Evolutionary conservation across 192 early-diverging fungal species (phyloP).

Genomic region (Mortierella alpina): DNA sequence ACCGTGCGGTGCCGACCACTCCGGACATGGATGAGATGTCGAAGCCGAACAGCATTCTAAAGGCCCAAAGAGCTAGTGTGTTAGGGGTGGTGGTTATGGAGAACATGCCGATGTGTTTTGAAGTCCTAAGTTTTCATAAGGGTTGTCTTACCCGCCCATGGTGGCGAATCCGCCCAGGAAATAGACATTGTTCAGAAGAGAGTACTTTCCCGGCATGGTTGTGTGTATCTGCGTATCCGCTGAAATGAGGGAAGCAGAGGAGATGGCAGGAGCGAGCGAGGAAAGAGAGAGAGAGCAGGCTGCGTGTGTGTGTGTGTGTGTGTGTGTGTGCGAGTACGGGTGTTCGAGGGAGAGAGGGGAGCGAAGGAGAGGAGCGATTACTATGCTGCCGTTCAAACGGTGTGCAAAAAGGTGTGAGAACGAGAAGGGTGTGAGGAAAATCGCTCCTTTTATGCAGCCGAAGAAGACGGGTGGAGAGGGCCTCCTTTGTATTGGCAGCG

Average conservation of each 20-base stretch:
- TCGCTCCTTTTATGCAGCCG: too few species aligned
- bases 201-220: constrained; percentile 21
- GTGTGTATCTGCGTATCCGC: background rate
- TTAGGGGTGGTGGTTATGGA: background rate
- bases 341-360: background rate
- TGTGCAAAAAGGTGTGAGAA: too few species aligned
- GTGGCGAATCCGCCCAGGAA: constrained; percentile 57
- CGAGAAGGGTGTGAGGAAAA: too few species aligned
- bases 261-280: background rate
- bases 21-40: constrained; percentile 64
- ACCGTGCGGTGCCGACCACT: constrained; percentile 57
- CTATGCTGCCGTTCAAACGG: too few species aligned
- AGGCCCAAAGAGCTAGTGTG: background rate
- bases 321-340: too few species aligned
- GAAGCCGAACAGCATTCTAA: constrained; percentile 63
- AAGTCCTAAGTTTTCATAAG: background rate
- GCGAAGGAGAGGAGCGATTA: background rate
- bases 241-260: background rate
- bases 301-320: background rate
- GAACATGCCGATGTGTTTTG: background rate
- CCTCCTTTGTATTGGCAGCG: too few species aligned
- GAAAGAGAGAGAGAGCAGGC: background rate
- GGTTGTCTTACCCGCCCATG: constrained; percentile 50
- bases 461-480: too few species aligned
- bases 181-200: constrained; percentile 31